phyloP scores from a whole-genome alignment of 2,329 filamentous ascomycete species.

The Aureobasidium melanogenum region DNA sequence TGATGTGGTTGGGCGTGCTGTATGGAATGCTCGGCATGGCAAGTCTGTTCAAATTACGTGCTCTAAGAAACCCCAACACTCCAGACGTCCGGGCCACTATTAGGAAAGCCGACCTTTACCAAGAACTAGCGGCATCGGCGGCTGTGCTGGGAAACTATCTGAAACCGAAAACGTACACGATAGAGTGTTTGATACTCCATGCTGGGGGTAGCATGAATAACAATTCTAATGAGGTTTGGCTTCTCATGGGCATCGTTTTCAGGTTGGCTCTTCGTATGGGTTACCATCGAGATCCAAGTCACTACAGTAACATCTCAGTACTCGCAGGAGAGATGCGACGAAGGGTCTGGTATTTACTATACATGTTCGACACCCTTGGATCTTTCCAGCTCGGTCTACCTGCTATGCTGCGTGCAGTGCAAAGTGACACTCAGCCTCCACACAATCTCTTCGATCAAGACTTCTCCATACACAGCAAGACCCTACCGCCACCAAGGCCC shows the following conservation, averaged over 20 bases:
- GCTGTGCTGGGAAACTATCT: slow-evolving; percentile 32
- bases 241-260: slow-evolving; percentile 32
- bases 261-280: slow-evolving; percentile 35
- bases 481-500: slow-evolving; percentile 29
- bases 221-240: slow-evolving; percentile 30
- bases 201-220: slow-evolving; percentile 22
- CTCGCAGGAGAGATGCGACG: slow-evolving; percentile 40
- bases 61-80: slow-evolving; percentile 17
- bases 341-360: slow-evolving; percentile 34
- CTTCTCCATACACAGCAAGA: slow-evolving; percentile 27
- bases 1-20: slow-evolving; percentile 40
- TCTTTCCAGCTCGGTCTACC: slow-evolving; percentile 42
- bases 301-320: slow-evolving; percentile 32
- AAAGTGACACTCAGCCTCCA: slow-evolving; percentile 36
- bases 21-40: slow-evolving; percentile 40
- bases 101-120: slow-evolving; percentile 20
- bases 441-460: slow-evolving; percentile 38
- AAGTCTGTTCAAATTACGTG: slow-evolving; percentile 21
- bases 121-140: slow-evolving; percentile 23
- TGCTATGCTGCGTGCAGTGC: slow-evolving; percentile 36
- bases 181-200: slow-evolving; percentile 33
- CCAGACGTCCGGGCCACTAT: slow-evolving; percentile 14
- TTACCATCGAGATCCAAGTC: slow-evolving; percentile 37
- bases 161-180: slow-evolving; percentile 34
- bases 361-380: slow-evolving; percentile 37